Conservation (phyloP, 106 monocot species). For the Narthecium ossifragum region DNA sequence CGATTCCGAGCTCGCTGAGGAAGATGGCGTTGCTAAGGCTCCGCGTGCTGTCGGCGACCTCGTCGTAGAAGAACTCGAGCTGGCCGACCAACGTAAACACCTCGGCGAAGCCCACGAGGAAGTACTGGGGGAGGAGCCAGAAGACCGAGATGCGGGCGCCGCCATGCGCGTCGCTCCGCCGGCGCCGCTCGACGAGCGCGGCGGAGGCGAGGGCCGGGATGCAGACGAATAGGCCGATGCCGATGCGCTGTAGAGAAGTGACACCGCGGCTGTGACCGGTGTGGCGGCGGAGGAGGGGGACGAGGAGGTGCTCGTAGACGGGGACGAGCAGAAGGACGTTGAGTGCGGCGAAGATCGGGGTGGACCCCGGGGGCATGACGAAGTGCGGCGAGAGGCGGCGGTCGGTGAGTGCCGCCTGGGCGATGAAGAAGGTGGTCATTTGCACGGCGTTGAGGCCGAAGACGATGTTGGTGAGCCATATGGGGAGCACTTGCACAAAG, state of each 20-base stretch:
- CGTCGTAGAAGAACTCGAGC: conserved; percentile 74
- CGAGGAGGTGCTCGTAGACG: conserved; percentile 47
- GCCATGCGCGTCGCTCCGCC: conserved; percentile 20
- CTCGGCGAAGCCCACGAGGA: conserved; percentile 37
- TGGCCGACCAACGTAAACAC: conserved; percentile 47
- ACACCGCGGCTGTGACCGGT: conserved; percentile 37
- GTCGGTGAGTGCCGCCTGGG: conserved; percentile 62
- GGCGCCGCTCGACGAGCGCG: conserved; percentile 31
- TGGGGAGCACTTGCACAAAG: conserved; percentile 50
- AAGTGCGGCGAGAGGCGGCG: conserved; percentile 39
- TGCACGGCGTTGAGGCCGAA: conserved; percentile 35
- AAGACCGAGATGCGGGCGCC: conserved; percentile 34
- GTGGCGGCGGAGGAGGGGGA: conserved; percentile 44
- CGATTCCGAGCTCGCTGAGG: too few species aligned
- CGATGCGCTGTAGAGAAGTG: conserved; percentile 52
- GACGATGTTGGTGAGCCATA: conserved; percentile 52
- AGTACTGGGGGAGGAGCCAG: conserved; percentile 61
- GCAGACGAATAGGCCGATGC: conserved; percentile 46
- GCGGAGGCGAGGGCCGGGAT: conserved; percentile 31
- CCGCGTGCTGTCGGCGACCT: conserved; percentile 77
- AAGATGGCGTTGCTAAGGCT: conserved; percentile 52
- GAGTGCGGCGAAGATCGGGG: conserved; percentile 40
- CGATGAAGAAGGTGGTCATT: conserved; percentile 55
- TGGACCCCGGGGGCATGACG: conserved; percentile 46
- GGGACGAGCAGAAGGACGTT: conserved; percentile 34